Conservation (phyloP, 2,329 filamentous ascomycete species). For the Septoria linicola region DNA sequence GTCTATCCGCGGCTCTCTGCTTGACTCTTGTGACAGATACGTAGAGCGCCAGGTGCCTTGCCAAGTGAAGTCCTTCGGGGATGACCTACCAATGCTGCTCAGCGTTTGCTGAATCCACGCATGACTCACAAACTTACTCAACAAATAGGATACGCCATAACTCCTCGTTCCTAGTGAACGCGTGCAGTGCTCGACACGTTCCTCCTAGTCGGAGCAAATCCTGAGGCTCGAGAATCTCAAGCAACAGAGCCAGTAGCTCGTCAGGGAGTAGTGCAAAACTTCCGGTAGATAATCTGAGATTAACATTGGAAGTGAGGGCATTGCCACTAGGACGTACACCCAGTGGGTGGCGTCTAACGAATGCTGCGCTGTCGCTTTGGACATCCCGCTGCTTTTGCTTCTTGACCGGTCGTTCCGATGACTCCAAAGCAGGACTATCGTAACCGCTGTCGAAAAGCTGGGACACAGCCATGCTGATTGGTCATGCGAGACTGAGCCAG, state of each 20-base stretch:
- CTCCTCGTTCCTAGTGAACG: conserved; percentile 79
- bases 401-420: conserved; percentile 24
- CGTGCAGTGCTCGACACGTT: conserved; percentile 83
- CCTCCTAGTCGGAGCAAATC: conserved; percentile 66
- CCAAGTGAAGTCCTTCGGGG: conserved; percentile 61
- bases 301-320: conserved; percentile 64
- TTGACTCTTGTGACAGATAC: conserved; percentile 60
- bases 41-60: conserved; percentile 82
- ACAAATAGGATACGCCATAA: conserved; percentile 85
- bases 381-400: conserved; percentile 17
- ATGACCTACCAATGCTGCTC: conserved; percentile 42
- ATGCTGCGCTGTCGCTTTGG: conserved; percentile 38
- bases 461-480: conserved; percentile 21
- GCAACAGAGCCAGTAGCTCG: conserved; percentile 70
- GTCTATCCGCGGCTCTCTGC: conserved; percentile 59
- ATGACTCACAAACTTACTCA: conserved; percentile 61
- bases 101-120: conserved; percentile 26
- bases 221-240: conserved; percentile 70
- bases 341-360: conserved; percentile 74
- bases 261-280: conserved; percentile 70
- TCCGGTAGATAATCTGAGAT: conserved; percentile 67
- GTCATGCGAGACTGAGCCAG: background rate
- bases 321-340: conserved; percentile 87
- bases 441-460: conserved; percentile 14
- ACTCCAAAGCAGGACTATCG: conserved; percentile 14